Evolutionary conservation across 2,329 filamentous ascomycete species (phyloP).

Genomic region (Elsinoe necatrix): DNA sequence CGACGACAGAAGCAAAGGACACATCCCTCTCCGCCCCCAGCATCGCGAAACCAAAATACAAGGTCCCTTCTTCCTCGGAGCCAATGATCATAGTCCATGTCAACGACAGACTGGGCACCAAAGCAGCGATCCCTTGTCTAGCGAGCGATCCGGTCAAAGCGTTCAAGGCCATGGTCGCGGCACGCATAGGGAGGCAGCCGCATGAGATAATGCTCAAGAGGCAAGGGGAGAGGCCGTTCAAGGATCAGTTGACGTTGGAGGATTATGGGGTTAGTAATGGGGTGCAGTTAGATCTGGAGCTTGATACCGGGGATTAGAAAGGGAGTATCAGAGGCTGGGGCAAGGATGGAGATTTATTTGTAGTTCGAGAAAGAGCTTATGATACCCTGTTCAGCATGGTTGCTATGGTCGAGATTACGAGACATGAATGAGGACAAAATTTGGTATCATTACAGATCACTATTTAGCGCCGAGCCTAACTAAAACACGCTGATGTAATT

Average conservation of each 20-base stretch:
- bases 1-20: conserved; percentile 22
- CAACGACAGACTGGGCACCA: conserved; percentile 94
- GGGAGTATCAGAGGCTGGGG: background rate
- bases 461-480: conserved; percentile 6
- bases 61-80: conserved; percentile 42
- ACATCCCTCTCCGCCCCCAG: conserved; percentile 9
- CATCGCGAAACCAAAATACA: conserved; percentile 19
- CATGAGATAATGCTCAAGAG: conserved; percentile 88
- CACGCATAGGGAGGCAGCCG: conserved; percentile 76
- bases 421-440: background rate
- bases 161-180: conserved; percentile 87
- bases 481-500: conserved; percentile 98
- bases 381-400: background rate
- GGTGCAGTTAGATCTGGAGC: conserved; percentile 50
- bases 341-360: background rate
- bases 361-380: background rate
- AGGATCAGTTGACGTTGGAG: conserved; percentile 76
- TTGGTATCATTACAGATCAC: conserved; percentile 14
- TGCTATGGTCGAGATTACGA: background rate
- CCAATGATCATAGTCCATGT: conserved; percentile 91
- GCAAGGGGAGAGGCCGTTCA: conserved; percentile 88
- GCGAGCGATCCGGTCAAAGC: conserved; percentile 74
- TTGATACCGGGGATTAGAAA: conserved; percentile 32
- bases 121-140: conserved; percentile 83
- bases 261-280: conserved; percentile 95